These are phyloP conservation scores for Lumnitzera littorea DNA, from an alignment of 345 rosid species.

Conservation along the genomic window DNA sequence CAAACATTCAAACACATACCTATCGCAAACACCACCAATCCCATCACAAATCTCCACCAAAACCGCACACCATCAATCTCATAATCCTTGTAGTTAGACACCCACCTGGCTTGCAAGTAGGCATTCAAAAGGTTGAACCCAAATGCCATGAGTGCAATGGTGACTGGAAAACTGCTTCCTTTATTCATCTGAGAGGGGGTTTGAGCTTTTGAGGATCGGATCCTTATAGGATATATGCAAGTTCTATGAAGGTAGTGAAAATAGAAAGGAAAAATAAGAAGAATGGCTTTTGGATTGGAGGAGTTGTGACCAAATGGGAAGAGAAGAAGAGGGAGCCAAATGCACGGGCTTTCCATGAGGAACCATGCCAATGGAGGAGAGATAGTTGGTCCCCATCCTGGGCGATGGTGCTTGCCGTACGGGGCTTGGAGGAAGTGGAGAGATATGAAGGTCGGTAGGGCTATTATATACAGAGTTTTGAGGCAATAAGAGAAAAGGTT, in stretches of 20 bases:
- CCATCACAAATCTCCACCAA: conserved; percentile 47
- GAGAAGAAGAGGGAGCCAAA: conserved; percentile 64
- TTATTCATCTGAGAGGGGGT: conserved; percentile 7
- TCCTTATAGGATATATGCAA: conserved; percentile 68
- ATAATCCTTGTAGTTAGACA: conserved; percentile 63
- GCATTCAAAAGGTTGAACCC: conserved; percentile 59
- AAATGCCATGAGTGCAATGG: conserved; percentile 58
- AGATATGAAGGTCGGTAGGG: conserved; percentile 57
- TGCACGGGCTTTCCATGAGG: conserved; percentile 85
- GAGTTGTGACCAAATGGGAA: conserved; percentile 60
- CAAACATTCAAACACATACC: conserved; percentile 72
- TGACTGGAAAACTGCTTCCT: conserved; percentile 32
- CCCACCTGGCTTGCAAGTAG: conserved; percentile 74
- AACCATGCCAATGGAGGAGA: conserved; percentile 81
- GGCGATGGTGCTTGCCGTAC: conserved; percentile 85
- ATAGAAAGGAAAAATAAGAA: conserved; percentile 57
- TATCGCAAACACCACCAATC: conserved; percentile 36
- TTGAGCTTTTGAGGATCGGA: conserved; percentile 12
- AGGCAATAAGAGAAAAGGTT: conserved; percentile 42
- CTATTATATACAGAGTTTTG: conserved; percentile 44
- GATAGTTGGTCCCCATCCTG: conserved; percentile 88
- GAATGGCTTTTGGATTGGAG: conserved; percentile 45
- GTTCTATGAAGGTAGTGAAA: conserved; percentile 82
- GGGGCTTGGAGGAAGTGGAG: conserved; percentile 76
- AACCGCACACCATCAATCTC: conserved; percentile 30